phyloP scores from a whole-genome alignment of 2,329 filamentous ascomycete genomes.

The Sclerotinia spermophila region DNA sequence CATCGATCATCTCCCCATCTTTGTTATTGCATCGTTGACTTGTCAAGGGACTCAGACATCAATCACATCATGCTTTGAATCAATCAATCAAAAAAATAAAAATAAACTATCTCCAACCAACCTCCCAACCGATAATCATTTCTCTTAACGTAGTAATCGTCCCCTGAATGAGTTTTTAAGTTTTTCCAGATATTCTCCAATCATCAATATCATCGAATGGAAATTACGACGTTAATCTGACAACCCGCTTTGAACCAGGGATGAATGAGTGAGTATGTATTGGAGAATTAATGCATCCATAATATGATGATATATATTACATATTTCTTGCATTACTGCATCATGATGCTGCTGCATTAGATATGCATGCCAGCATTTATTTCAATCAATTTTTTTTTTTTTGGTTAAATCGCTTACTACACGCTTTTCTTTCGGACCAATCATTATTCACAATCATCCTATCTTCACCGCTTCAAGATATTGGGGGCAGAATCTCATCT shows the following conservation, averaged over 20 bases:
- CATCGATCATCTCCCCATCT: neutral
- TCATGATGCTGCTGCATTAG: neutral
- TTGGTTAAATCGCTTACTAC: neutral
- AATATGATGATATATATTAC: neutral
- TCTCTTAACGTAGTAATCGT: neutral
- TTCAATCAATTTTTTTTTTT: neutral
- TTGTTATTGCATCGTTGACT: neutral
- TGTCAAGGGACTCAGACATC: neutral
- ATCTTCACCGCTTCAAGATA: neutral
- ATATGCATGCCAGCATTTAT: neutral
- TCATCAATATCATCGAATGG: neutral
- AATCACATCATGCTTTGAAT: neutral
- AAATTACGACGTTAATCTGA: neutral
- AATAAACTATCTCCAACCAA: neutral
- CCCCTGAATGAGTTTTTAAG: neutral
- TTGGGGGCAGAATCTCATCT: neutral
- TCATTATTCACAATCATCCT: neutral
- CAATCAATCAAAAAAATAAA: neutral
- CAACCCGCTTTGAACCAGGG: neutral
- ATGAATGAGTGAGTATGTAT: neutral
- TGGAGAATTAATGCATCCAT: neutral
- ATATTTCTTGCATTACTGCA: neutral
- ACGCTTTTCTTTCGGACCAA: neutral
- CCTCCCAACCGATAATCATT: neutral
- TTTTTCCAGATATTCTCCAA: neutral